These are phyloP conservation scores for Astraeus odoratus DNA, from an alignment of 768 basidiomycete species.

Conservation along the genomic window DNA sequence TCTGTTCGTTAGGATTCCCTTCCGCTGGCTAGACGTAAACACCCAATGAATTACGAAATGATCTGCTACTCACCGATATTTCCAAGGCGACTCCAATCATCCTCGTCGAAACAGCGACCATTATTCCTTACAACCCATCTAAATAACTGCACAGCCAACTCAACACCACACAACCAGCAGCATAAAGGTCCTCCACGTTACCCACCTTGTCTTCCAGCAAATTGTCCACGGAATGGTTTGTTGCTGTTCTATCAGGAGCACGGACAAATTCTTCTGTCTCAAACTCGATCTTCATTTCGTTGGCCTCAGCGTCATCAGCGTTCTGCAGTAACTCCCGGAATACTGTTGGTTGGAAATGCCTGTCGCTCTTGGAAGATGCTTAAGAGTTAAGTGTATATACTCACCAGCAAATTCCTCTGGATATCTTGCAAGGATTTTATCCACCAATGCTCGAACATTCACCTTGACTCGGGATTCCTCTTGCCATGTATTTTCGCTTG, in stretches of 20 bases:
- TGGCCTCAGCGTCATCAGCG: slow-evolving; percentile 43
- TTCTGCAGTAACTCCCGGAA: slow-evolving; percentile 52
- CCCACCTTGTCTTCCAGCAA: slow-evolving; percentile 2
- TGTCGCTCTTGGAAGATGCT: too few relatives aligned
- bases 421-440: slow-evolving; percentile 14
- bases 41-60: not conserved
- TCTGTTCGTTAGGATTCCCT: slow-evolving; percentile 47
- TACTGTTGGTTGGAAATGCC: slow-evolving; percentile 19
- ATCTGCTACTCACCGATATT: slow-evolving; percentile 30
- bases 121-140: slow-evolving; percentile 41
- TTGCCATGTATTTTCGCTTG: too few relatives aligned
- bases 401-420: slow-evolving; percentile 12
- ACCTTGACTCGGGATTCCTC: slow-evolving; percentile 10
- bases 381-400: not conserved
- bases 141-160: slow-evolving; percentile 17
- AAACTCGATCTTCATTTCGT: slow-evolving; percentile 32
- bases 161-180: too few relatives aligned
- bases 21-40: slow-evolving; percentile 27
- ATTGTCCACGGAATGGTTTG: not conserved
- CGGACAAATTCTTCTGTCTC: slow-evolving; percentile 15
- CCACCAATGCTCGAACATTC: slow-evolving; percentile 12
- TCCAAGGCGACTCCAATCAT: slow-evolving; percentile 43
- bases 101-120: slow-evolving; percentile 36
- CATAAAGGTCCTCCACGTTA: not conserved
- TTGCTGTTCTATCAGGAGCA: not conserved